These are phyloP conservation scores for Sclerotinia subarctica DNA, from an alignment of 2,329 filamentous ascomycete species.

Conservation along the genomic window DNA sequence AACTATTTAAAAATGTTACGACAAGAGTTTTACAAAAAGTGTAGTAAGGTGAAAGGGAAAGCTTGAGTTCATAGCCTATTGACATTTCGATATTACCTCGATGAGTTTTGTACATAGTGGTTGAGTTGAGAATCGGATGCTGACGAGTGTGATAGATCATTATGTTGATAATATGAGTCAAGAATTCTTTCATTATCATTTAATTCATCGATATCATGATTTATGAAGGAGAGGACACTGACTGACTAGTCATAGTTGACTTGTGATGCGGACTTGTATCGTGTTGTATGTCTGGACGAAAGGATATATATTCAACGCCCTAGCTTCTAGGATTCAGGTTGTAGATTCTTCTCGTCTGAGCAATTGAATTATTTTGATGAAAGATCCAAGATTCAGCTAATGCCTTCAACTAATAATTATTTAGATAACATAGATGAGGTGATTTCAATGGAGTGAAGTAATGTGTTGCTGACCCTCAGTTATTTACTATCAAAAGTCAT, in stretches of 20 bases:
- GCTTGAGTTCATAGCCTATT: not conserved
- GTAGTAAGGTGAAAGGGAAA: no score
- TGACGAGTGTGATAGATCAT: not conserved
- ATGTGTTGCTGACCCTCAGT: not conserved
- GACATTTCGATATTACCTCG: not conserved
- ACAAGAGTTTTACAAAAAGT: not conserved
- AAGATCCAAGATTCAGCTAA: no score
- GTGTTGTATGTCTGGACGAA: no score
- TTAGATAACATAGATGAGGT: not conserved
- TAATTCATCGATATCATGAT: not conserved
- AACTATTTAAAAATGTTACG: not conserved
- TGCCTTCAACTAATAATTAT: no score
- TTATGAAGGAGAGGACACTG: not conserved
- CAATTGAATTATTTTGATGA: no score
- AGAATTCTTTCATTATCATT: not conserved
- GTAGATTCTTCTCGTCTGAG: not conserved
- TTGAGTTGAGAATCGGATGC: accelerated
- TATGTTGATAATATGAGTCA: not conserved
- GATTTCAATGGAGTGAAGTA: not conserved
- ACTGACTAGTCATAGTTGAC: not conserved
- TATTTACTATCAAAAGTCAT: not conserved
- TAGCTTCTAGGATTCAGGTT: not conserved
- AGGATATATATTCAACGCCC: not conserved
- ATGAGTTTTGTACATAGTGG: not conserved
- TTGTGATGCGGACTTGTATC: not conserved